phyloP scores from a whole-genome alignment of 1,284 basidiomycete genomes.

The Papiliotrema flavescens region DNA sequence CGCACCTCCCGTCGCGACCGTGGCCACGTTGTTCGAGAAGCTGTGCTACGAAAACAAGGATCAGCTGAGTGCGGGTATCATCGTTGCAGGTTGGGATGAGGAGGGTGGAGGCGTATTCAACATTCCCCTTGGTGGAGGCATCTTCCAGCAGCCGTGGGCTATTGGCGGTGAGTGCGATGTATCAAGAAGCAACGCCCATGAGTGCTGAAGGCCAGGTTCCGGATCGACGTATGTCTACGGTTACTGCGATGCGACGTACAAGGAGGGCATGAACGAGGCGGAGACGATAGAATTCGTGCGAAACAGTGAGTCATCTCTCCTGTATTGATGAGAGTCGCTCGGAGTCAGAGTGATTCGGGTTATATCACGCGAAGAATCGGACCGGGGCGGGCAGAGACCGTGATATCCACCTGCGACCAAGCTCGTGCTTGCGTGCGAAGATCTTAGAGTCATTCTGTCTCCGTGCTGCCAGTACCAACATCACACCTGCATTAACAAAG shows the following conservation, averaged over 20 bases:
- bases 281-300: constrained; percentile 92
- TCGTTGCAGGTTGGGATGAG: constrained; percentile 97
- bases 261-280: constrained; percentile 86
- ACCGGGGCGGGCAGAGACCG: too few species aligned
- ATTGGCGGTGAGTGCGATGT: constrained; percentile 86
- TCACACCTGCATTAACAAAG: too few species aligned
- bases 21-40: constrained; percentile 80
- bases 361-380: too few species aligned
- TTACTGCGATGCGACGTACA: constrained; percentile 97
- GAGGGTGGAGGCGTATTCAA: constrained; percentile 95
- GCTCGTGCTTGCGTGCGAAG: too few species aligned
- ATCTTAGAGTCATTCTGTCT: not conserved
- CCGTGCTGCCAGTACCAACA: not conserved
- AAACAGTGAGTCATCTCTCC: constrained; percentile 67
- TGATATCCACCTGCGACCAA: too few species aligned
- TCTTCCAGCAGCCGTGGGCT: constrained; percentile 94
- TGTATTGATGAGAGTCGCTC: too few species aligned
- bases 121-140: constrained; percentile 86
- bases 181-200: too few species aligned
- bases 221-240: constrained; percentile 98
- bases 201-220: constrained; percentile 59
- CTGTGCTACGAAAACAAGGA: constrained; percentile 96
- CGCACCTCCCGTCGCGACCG: constrained; percentile 73
- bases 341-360: too few species aligned
- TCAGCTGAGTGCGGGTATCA: constrained; percentile 84